Percentiles rank a stretch among this genome's conserved stretches.
These are phyloP conservation scores for Nemania sp. DNA, from an alignment of 2,329 filamentous ascomycete genomes.

Conservation along the genomic window DNA sequence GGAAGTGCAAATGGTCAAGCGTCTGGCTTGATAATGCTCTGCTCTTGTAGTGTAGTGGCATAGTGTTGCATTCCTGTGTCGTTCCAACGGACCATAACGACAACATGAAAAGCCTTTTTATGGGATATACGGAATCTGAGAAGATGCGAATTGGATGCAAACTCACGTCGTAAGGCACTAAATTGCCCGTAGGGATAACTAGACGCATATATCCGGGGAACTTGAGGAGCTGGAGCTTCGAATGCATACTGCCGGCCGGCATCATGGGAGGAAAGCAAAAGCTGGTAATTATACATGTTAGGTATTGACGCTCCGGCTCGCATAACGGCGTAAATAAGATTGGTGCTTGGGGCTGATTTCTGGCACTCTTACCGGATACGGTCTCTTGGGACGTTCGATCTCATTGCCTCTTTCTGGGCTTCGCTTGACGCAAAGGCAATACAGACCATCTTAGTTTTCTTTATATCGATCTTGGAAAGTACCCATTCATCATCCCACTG, in stretches of 20 bases:
- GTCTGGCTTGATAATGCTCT: too few species aligned
- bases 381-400: constrained; percentile 52
- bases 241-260: constrained; percentile 80
- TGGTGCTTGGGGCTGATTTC: not conserved
- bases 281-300: constrained; percentile 34
- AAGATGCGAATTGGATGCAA: not conserved
- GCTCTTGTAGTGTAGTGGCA: too few species aligned
- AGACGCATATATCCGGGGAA: constrained; percentile 73
- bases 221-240: constrained; percentile 90
- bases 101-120: not conserved
- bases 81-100: too few species aligned
- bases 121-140: not conserved
- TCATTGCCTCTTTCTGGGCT: constrained; percentile 54
- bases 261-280: constrained; percentile 85
- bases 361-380: constrained; percentile 47
- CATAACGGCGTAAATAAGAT: not conserved
- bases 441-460: constrained; percentile 64
- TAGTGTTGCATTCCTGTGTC: too few species aligned
- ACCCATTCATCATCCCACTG: constrained; percentile 85
- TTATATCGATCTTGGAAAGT: constrained; percentile 67
- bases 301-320: not conserved
- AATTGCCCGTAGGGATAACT: constrained; percentile 84
- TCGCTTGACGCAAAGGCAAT: constrained; percentile 59
- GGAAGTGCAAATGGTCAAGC: too few species aligned
- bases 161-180: constrained; percentile 70